A percentile compares a stretch with the other conserved stretches of the same genome.
Conservation (phyloP, 2,329 filamentous ascomycete species). For the Stylonectria norvegica region DNA sequence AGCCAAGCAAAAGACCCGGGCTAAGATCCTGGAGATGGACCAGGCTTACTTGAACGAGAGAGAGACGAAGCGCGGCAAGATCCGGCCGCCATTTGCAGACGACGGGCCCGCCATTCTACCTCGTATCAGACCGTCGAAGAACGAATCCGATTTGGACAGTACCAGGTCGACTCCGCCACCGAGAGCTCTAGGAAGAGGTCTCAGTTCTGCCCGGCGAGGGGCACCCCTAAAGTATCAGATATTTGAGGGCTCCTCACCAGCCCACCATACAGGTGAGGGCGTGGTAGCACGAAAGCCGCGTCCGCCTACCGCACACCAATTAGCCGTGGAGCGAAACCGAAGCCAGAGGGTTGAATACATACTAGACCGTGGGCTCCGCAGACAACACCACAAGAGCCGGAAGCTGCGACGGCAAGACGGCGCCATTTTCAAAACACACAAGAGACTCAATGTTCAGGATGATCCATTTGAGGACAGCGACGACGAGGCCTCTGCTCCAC, state of each 20-base stretch:
- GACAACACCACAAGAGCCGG: conserved; percentile 60
- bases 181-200: conserved; percentile 27
- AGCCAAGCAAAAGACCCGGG: conserved; percentile 70
- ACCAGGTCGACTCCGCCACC: conserved; percentile 43
- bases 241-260: conserved; percentile 59
- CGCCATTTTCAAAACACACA: conserved; percentile 62
- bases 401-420: conserved; percentile 62
- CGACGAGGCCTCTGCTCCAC: conserved; percentile 46
- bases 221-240: conserved; percentile 57
- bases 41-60: conserved; percentile 64
- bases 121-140: conserved; percentile 60
- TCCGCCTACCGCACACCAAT: conserved; percentile 76
- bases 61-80: conserved; percentile 54
- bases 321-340: conserved; percentile 75
- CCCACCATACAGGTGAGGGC: conserved; percentile 48
- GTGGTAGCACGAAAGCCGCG: conserved; percentile 62
- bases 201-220: conserved; percentile 37
- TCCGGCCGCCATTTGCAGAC: conserved; percentile 40
- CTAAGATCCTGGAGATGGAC: conserved; percentile 71
- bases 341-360: conserved; percentile 79
- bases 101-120: conserved; percentile 59
- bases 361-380: conserved; percentile 69
- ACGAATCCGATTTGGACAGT: conserved; percentile 49
- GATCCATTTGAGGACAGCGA: conserved; percentile 62
- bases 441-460: conserved; percentile 54